Evolutionary conservation across 495 filamentous ascomycete species (phyloP).

Genomic region (Hypoxylon intermedium): DNA sequence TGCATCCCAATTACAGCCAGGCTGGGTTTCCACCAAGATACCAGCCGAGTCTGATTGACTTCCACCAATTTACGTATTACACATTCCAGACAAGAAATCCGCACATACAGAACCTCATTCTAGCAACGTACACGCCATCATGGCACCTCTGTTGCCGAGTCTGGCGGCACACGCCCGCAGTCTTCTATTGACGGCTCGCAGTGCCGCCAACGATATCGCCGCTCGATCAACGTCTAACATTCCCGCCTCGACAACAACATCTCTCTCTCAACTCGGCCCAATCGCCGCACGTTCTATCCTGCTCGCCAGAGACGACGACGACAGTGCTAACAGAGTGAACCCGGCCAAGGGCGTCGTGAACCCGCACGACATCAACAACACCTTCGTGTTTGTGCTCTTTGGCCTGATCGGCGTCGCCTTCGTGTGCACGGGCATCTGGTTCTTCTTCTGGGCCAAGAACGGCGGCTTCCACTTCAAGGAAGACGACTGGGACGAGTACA

Average conservation of each 20-base stretch:
- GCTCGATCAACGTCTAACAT: slow-evolving; percentile 15
- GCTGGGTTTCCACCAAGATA: slow-evolving; percentile 41
- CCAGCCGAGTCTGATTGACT: slow-evolving; percentile 17
- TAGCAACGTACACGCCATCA: slow-evolving; percentile 20
- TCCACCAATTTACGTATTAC: not conserved
- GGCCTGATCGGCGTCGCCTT: slow-evolving; percentile 81
- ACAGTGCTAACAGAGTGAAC: slow-evolving; percentile 29
- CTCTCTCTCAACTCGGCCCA: slow-evolving; percentile 45
- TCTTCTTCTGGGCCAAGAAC: slow-evolving; percentile 98
- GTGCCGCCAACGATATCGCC: slow-evolving; percentile 21
- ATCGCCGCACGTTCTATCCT: slow-evolving; percentile 50
- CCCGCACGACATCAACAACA: slow-evolving; percentile 80
- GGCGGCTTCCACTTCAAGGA: slow-evolving; percentile 87
- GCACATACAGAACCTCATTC: slow-evolving; percentile 1
- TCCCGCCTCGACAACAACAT: slow-evolving; percentile 5
- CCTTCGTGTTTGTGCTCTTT: slow-evolving; percentile 81
- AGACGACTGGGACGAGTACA: slow-evolving; percentile 97
- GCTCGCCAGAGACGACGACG: slow-evolving; percentile 43
- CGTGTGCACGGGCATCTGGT: slow-evolving; percentile 83
- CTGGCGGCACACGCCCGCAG: slow-evolving; percentile 40
- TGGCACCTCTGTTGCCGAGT: slow-evolving; percentile 38
- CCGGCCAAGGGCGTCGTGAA: slow-evolving; percentile 61
- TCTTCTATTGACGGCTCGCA: slow-evolving; percentile 32
- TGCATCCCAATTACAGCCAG: slow-evolving; percentile 20
- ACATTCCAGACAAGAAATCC: slow-evolving; percentile 16